Percentiles rank a stretch among this genome's conserved stretches.
Conservation (phyloP, 257 asterid genomes). For the Galeopsis tetrahit region DNA sequence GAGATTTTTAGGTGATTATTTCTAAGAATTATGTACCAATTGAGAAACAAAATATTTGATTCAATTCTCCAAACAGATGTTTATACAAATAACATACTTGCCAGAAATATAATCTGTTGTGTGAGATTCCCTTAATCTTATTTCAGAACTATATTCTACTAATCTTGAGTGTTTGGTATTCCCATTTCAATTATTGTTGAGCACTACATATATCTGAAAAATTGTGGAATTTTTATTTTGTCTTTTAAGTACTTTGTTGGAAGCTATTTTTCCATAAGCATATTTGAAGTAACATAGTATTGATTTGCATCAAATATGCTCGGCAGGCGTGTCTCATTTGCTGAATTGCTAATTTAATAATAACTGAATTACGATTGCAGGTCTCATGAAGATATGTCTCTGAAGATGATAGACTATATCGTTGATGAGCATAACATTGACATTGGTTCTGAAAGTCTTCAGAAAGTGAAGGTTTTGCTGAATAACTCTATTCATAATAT, state of each 20-base stretch:
- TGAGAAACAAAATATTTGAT: neutral
- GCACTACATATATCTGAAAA: conserved; percentile 22
- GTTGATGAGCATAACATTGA: conserved; percentile 86
- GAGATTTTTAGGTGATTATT: conserved; percentile 13
- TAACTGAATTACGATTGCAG: conserved; percentile 48
- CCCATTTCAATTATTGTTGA: neutral
- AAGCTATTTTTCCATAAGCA: conserved; percentile 14
- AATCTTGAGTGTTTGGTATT: neutral
- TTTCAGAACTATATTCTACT: neutral
- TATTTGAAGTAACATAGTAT: conserved; percentile 11
- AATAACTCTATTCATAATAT: conserved; percentile 11
- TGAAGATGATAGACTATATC: conserved; percentile 76
- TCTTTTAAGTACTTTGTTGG: conserved; percentile 20
- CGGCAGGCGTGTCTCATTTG: conserved; percentile 5
- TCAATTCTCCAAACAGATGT: conserved; percentile 8
- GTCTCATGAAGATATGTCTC: conserved; percentile 96
- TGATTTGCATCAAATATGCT: conserved; percentile 9
- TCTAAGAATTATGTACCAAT: neutral
- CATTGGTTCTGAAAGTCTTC: conserved; percentile 55
- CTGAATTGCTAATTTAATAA: conserved; percentile 27
- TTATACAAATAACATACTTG: neutral
- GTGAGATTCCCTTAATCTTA: neutral
- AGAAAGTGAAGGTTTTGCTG: conserved; percentile 73
- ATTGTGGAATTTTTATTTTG: neutral
- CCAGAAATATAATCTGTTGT: neutral